Base-by-base conservation (phyloP, 2,329 filamentous ascomycete genomes). In the Cladobotryum mycophilum region DNA sequence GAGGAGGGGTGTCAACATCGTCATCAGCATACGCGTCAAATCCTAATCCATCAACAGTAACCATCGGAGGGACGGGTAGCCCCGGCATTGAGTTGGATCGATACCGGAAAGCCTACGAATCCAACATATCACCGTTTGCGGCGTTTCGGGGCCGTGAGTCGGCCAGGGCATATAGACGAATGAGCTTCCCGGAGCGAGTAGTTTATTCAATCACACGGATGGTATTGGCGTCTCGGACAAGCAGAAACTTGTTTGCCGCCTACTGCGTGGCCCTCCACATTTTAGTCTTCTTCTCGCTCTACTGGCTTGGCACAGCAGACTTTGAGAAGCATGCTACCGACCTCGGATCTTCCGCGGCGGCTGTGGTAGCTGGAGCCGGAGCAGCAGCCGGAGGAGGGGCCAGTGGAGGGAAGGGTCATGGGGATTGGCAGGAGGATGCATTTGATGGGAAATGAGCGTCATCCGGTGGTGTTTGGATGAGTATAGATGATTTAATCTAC, bases 71-170 rank as follows among this genome's bases (percentile, higher is more conserved):
- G 71, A 60, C 76, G 65, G 58, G 72, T 14, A 74, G 67, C 53
- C 82, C 84, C 1, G 85, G 83, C 4, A 78, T 85, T 48, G 82
- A 84, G 13, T 75, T 93, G 48, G 89, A 96, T 67, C 82, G 90
- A 43, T 99, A 99, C 69, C 82, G 88, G 54, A 86, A 89, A 52
- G 89, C 90, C 11, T 99, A 99, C 71, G 93, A 99, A 71, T 88
- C 88, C 40, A 95, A 93, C 63, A 86, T 99, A 45, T 96, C 90
- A 11, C 93, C 93, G 0, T 99, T 99, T 67, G 91, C 92, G 22
- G 90, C 90, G 3, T 99, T 99, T 73, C 80, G 92, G 41, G 91
- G 92, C n/a, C 82, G 92, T 47, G 95, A 99, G 71, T 91, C 88
- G 36, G 86, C 89, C 6, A 79, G 95, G 44, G 93, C 92, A 1